Evolutionary conservation across 2,329 filamentous ascomycete genomes (phyloP), one percentile per base, ranked within the genome.

Genomic region (Arthrobotrys entomopaga): DNA sequence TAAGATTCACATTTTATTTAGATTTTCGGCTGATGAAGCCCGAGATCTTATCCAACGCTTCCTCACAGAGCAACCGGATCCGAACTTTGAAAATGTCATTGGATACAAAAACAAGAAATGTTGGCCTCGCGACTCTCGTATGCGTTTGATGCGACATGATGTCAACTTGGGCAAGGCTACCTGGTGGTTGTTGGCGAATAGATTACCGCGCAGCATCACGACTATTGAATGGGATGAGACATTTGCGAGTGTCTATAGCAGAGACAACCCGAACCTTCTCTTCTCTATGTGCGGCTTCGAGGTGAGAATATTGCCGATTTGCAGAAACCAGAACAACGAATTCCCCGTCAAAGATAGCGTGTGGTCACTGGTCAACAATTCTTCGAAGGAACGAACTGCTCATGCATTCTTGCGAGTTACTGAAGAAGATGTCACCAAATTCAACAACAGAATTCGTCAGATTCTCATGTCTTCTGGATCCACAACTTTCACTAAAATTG

Each of bases 401-500:
- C 93, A 98, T 82, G 95, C 96, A 8, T 99, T 99, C 86, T 84
- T 99, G 63, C 94, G 98, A 80, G 95, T 99, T 20, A 98, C 95
- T 0, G 94, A 98, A 80, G 95, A 98, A 80, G 95, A 99, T 80
- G 94, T 99, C 56, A 91, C 94, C 77, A 98, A 98, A 82, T 99
- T 99, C 86, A 99, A 99, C 83, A 99, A 99, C 82, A 90, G 96
- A 48, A 99, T 99, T 80, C 89, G 95, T 72, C 95, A 99, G 80
- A 99, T 99, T 80, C 86, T 99, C 66, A 99, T 99, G 95, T 98
- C 94, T 10, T 98, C 95, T 70, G 96, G 95, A n/a, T 97, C 92
- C 3, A 99, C 95, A 0, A 99, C 95, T 0, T 99, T 99, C 83
- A 99, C 95, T 52, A 99, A 99, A 86, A 99, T 99, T 80, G 95